Percentiles rank a stretch among this genome's conserved stretches.
Evolutionary conservation across 192 early-diverging fungal species (phyloP).

Genomic region (Rhizophagus clarus): DNA sequence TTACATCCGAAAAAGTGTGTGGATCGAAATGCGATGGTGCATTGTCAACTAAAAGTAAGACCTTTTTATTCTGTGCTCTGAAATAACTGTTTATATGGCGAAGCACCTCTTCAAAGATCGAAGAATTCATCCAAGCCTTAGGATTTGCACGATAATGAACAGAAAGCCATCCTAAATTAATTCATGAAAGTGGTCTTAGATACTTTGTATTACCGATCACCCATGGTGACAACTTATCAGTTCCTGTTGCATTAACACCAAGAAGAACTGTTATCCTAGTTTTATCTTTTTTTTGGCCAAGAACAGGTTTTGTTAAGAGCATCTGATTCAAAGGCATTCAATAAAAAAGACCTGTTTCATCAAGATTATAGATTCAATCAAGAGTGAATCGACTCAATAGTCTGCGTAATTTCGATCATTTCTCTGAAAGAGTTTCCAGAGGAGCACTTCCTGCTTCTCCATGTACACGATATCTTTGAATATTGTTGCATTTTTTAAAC

Average conservation of each 20-base stretch:
- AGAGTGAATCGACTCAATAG: no score
- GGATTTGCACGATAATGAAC: constrained; percentile 17
- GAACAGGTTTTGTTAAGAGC: neutral
- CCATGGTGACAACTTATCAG: neutral
- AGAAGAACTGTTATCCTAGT: constrained; percentile 19
- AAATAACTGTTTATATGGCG: neutral
- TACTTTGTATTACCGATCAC: neutral
- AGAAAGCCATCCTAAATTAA: neutral
- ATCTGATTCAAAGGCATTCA: no score
- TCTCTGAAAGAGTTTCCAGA: no score
- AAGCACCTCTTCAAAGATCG: neutral
- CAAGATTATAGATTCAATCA: no score
- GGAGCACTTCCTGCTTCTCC: no score
- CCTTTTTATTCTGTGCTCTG: constrained; percentile 9
- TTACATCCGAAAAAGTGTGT: neutral
- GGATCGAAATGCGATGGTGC: constrained; percentile 10
- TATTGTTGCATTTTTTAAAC: no score
- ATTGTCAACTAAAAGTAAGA: constrained; percentile 13
- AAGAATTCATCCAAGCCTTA: constrained; percentile 17
- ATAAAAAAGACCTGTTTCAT: no score
- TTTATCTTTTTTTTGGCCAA: constrained; percentile 21
- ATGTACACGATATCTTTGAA: no score
- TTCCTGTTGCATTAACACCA: neutral
- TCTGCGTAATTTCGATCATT: no score
- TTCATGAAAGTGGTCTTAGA: constrained; percentile 4